Percentiles rank a stretch among this genome's conserved stretches.
Conservation (phyloP, 495 filamentous ascomycete genomes). For the Baudoinia panamericana region DNA sequence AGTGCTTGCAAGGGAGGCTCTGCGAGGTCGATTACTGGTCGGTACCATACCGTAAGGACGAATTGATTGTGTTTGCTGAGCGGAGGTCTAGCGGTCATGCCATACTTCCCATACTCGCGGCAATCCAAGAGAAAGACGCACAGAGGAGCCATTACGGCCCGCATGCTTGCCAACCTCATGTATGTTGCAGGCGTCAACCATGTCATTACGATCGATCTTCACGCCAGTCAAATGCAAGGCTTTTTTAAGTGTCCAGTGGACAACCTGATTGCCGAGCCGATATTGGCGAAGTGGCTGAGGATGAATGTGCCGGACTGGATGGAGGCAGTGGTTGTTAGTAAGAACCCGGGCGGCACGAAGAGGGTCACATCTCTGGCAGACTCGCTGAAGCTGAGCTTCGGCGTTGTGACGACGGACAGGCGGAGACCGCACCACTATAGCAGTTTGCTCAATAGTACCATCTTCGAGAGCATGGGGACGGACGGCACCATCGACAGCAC, state of each 20-base stretch:
- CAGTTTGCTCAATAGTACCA: conserved; percentile 54
- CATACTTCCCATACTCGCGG: conserved; percentile 96
- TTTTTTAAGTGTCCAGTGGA: conserved; percentile 98
- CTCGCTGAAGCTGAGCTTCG: conserved; percentile 92
- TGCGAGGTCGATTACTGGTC: conserved; percentile 93
- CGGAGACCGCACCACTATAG: conserved; percentile 40
- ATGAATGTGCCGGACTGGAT: conserved; percentile 76
- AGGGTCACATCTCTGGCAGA: conserved; percentile 93
- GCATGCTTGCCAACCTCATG: conserved; percentile 92
- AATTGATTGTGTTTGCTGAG: too few relatives aligned
- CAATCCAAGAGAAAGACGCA: conserved; percentile 99
- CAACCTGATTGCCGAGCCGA: conserved; percentile 89
- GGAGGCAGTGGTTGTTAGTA: conserved; percentile 90
- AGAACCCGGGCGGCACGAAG: conserved; percentile 95
- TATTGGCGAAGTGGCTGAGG: conserved; percentile 91
- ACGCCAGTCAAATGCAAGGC: conserved; percentile 68
- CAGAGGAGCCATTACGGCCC: conserved; percentile 86
- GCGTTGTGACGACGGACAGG: conserved; percentile 88
- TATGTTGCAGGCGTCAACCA: conserved; percentile 89
- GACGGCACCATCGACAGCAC: conserved; percentile 25
- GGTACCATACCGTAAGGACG: too few relatives aligned
- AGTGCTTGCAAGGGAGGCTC: conserved; percentile 96
- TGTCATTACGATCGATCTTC: conserved; percentile 54
- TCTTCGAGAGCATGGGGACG: conserved; percentile 29
- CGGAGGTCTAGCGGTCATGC: conserved; percentile 85